A percentile compares a stretch with the other conserved stretches of the same genome.
These are phyloP conservation scores for Hypoxylon sp. DNA, from an alignment of 2,329 filamentous ascomycete genomes.

Conservation along the genomic window DNA sequence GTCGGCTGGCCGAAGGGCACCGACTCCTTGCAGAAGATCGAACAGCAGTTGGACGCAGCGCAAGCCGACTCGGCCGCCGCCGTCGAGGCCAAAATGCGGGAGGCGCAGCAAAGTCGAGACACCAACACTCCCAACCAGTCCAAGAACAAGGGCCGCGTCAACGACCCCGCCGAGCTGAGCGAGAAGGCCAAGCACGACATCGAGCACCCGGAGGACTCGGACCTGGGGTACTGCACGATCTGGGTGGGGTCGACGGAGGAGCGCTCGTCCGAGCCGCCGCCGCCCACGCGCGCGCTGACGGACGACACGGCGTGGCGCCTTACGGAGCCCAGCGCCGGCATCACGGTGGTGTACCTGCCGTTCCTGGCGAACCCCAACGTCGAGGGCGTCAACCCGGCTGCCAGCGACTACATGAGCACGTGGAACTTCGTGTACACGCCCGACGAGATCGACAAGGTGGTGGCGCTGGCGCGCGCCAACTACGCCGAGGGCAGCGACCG, in stretches of 20 bases:
- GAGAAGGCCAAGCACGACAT: conserved; percentile 55
- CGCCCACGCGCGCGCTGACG: conserved; percentile 64
- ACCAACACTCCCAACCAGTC: conserved; percentile 54
- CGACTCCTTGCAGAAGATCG: conserved; percentile 69
- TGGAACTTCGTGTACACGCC: conserved; percentile 99
- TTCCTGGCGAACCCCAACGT: conserved; percentile 85
- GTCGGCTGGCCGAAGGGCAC: conserved; percentile 86
- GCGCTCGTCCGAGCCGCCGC: conserved; percentile 67
- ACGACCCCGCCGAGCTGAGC: conserved; percentile 43
- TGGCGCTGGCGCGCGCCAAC: conserved; percentile 85
- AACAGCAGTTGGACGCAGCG: conserved; percentile 74
- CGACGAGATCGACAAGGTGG: conserved; percentile 87
- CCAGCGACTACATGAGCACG: conserved; percentile 88
- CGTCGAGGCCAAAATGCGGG: conserved; percentile 71
- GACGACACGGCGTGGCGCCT: conserved; percentile 76
- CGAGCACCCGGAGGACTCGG: conserved; percentile 61
- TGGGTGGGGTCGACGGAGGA: conserved; percentile 92
- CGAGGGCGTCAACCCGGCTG: conserved; percentile 83
- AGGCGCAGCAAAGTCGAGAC: conserved; percentile 61
- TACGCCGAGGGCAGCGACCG: conserved; percentile 84
- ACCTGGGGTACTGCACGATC: conserved; percentile 90
- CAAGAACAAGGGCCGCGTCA: conserved; percentile 16
- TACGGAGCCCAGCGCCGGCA: conserved; percentile 81
- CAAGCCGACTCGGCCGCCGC: conserved; percentile 70
- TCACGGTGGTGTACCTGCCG: conserved; percentile 91